Percentiles rank a stretch among this genome's conserved stretches.
phyloP scores from a whole-genome alignment of 768 basidiomycete species.

The Pulveroboletus sp. region DNA sequence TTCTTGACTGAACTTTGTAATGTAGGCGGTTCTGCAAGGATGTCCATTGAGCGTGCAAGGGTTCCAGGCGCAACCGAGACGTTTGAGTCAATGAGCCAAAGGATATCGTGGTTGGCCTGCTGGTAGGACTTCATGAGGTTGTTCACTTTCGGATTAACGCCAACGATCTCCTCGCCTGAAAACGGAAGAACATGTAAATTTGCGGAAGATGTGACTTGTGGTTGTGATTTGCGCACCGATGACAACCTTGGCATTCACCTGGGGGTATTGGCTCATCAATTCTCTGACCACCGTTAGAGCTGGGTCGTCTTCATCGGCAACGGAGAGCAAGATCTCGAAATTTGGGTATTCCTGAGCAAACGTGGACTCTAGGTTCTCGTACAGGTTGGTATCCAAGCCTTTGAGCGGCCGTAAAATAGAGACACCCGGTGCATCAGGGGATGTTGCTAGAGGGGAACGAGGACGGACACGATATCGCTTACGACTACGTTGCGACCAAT shows the following conservation, averaged over 20 bases:
- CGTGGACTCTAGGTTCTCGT: constrained; percentile 92
- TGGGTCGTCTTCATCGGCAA: constrained; percentile 86
- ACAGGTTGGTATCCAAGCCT: constrained; percentile 92
- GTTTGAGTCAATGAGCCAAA: constrained; percentile 98
- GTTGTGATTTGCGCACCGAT: constrained; percentile 51
- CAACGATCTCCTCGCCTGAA: constrained; percentile 76
- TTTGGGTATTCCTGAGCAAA: constrained; percentile 90
- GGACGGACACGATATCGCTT: constrained; percentile 69
- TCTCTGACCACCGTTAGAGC: constrained; percentile 80
- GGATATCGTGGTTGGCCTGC: constrained; percentile 77
- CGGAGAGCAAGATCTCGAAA: constrained; percentile 87
- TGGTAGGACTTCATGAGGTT: constrained; percentile 86
- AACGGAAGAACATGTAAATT: constrained; percentile 1
- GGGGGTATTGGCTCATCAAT: constrained; percentile 73
- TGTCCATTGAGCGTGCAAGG: constrained; percentile 79
- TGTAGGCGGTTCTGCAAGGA: constrained; percentile 48
- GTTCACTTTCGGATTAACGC: constrained; percentile 97
- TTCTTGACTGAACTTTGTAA: constrained; percentile 33
- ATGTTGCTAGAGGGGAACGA: constrained; percentile 54
- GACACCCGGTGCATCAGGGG: constrained; percentile 71
- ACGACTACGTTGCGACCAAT: constrained; percentile 46
- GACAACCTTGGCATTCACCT: constrained; percentile 66
- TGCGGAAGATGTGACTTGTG: not conserved
- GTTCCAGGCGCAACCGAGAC: constrained; percentile 74
- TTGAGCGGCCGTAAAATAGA: constrained; percentile 93